These are phyloP conservation scores for Acacia acuminata DNA, from an alignment of 306 rosid genomes.

Conservation along the genomic window DNA sequence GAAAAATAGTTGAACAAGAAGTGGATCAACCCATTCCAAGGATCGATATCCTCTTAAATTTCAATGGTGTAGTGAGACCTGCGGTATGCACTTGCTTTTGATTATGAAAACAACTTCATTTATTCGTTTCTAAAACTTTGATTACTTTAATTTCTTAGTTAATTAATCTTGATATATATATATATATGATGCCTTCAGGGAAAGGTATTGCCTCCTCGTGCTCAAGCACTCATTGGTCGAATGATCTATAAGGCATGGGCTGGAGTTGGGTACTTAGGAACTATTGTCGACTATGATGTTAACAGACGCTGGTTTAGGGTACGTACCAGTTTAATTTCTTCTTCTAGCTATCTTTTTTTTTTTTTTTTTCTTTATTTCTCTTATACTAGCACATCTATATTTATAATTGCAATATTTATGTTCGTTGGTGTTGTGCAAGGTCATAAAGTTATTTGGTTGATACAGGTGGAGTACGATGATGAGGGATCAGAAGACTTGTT, in stretches of 20 bases:
- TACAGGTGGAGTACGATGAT: neutral
- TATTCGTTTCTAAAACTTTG: neutral
- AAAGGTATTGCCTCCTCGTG: neutral
- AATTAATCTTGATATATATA: no score
- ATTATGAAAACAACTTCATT: neutral
- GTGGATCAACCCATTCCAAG: neutral
- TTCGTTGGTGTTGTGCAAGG: neutral
- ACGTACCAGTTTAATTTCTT: neutral
- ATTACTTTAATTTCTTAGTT: neutral
- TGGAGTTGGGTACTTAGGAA: neutral
- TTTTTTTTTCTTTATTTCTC: neutral
- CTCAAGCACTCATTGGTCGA: neutral
- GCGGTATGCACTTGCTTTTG: neutral
- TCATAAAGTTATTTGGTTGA: neutral
- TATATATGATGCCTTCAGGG: neutral
- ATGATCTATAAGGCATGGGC: neutral
- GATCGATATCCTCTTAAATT: neutral
- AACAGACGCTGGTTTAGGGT: neutral
- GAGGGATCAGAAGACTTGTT: neutral
- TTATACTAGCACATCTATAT: neutral
- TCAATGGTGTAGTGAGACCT: neutral
- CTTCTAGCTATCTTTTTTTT: neutral
- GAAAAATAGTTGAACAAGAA: neutral
- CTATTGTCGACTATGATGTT: neutral
- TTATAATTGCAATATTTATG: no score